A percentile compares a stretch with the other conserved stretches of the same genome.
Evolutionary conservation across 805 yeast genomes (phyloP).

Genomic region (Saccharomycopsis olivae): DNA sequence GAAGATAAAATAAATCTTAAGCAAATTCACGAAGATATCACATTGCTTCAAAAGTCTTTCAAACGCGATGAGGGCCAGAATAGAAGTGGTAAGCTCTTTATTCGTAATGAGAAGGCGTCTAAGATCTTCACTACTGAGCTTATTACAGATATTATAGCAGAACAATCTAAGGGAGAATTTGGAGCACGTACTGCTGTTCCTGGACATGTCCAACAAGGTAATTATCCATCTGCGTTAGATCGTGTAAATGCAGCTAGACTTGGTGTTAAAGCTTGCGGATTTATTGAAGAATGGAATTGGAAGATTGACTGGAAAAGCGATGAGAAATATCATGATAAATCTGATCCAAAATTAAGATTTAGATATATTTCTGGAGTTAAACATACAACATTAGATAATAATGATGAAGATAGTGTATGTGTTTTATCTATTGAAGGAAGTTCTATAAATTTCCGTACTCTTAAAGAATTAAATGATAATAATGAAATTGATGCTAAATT

Average conservation of each 20-base stretch:
- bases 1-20: slow-evolving; percentile 66
- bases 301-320: slow-evolving; percentile 23
- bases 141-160: slow-evolving; percentile 73
- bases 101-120: slow-evolving; percentile 52
- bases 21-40: slow-evolving; percentile 68
- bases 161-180: slow-evolving; percentile 65
- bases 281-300: slow-evolving; percentile 56
- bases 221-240: slow-evolving; percentile 89
- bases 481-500: slow-evolving; percentile 44
- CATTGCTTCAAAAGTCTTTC: slow-evolving; percentile 56
- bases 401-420: slow-evolving; percentile 35
- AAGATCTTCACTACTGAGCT: slow-evolving; percentile 71
- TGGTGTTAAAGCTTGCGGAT: slow-evolving; percentile 83
- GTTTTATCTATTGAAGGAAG: slow-evolving; percentile 69
- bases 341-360: slow-evolving; percentile 41
- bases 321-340: slow-evolving; percentile 21
- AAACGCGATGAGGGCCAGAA: slow-evolving; percentile 55
- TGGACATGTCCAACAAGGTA: slow-evolving; percentile 98
- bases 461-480: slow-evolving; percentile 44
- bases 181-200: slow-evolving; percentile 94
- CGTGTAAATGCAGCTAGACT: slow-evolving; percentile 82
- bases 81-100: slow-evolving; percentile 65
- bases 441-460: slow-evolving; percentile 44
- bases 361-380: slow-evolving; percentile 39
- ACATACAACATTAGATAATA: slow-evolving; percentile 33